Percentiles rank a stretch among this genome's conserved stretches.
Conservation (phyloP, 768 basidiomycete species). For the Cyclocybe aegerita region DNA sequence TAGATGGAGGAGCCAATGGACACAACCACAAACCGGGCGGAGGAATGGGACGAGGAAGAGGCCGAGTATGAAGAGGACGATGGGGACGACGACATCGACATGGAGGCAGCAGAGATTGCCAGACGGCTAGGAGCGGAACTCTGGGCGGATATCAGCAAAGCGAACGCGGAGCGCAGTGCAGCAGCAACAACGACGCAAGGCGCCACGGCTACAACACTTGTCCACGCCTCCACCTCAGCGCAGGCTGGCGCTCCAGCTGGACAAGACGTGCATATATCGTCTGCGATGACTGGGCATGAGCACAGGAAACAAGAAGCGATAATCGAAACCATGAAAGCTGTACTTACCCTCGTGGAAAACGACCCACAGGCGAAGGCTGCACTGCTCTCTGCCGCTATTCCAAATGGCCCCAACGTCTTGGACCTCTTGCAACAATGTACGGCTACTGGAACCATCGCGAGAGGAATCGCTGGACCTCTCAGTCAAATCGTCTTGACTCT, state of each 20-base stretch:
- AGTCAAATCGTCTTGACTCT: constrained; percentile 64
- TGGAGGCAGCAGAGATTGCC: constrained; percentile 74
- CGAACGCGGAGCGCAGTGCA: constrained; percentile 40
- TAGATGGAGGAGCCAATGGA: constrained; percentile 3
- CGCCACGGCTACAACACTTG: constrained; percentile 13
- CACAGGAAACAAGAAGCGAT: constrained; percentile 53
- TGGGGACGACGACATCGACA: constrained; percentile 61
- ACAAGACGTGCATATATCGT: background rate
- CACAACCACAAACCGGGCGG: background rate
- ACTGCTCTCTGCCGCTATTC: constrained; percentile 51
- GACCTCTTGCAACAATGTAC: constrained; percentile 53
- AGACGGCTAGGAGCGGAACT: constrained; percentile 73
- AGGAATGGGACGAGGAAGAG: constrained; percentile 37
- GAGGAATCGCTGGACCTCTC: constrained; percentile 52
- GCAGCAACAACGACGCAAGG: constrained; percentile 24
- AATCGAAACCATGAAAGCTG: constrained; percentile 61
- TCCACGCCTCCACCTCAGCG: constrained; percentile 1
- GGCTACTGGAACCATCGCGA: constrained; percentile 46
- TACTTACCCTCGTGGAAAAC: constrained; percentile 55
- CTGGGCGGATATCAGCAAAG: constrained; percentile 74
- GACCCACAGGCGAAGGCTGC: constrained; percentile 56
- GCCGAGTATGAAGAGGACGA: constrained; percentile 53
- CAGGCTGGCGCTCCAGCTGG: constrained; percentile 1
- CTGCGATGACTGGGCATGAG: constrained; percentile 2
- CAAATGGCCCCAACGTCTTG: constrained; percentile 54